These are phyloP conservation scores for Aureobasidium musti DNA, from an alignment of 2,329 filamentous ascomycete species.

Conservation along the genomic window DNA sequence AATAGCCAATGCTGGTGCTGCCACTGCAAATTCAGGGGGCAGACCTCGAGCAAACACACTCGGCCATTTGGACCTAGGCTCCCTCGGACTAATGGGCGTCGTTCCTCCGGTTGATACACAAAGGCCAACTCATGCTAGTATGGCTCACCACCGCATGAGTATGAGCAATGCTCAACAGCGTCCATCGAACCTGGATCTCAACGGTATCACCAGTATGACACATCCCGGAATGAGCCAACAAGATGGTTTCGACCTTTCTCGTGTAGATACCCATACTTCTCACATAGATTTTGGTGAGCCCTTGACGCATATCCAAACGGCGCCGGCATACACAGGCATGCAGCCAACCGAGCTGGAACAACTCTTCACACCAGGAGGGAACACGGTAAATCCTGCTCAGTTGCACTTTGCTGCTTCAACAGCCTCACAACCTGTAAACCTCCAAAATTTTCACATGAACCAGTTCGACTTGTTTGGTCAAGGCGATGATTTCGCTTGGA, in stretches of 20 bases:
- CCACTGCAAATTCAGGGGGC: slow-evolving; percentile 48
- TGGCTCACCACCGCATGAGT: slow-evolving; percentile 49
- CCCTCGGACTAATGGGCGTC: slow-evolving; percentile 58
- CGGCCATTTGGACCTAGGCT: slow-evolving; percentile 80
- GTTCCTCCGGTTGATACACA: slow-evolving; percentile 19
- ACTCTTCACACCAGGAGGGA: slow-evolving; percentile 64
- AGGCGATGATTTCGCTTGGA: slow-evolving; percentile 83
- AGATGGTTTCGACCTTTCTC: slow-evolving; percentile 22
- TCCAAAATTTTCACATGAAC: slow-evolving; percentile 52
- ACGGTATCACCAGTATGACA: slow-evolving; percentile 68
- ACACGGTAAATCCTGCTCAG: slow-evolving; percentile 65
- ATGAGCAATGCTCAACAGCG: slow-evolving; percentile 64
- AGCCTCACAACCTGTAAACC: slow-evolving; percentile 46
- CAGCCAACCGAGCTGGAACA: slow-evolving; percentile 70
- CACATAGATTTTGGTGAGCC: slow-evolving; percentile 59
- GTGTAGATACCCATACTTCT: slow-evolving; percentile 72
- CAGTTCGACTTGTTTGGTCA: slow-evolving; percentile 49
- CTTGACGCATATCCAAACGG: slow-evolving; percentile 71
- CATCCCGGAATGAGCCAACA: slow-evolving; percentile 1
- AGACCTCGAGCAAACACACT: slow-evolving; percentile 94
- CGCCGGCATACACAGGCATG: slow-evolving; percentile 69
- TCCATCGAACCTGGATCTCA: slow-evolving; percentile 62
- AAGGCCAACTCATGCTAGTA: slow-evolving; percentile 5
- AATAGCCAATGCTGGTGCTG: slow-evolving; percentile 62
- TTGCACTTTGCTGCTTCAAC: slow-evolving; percentile 76